Base-by-base conservation (phyloP, 2,329 filamentous ascomycete genomes). In the Pestalotiopsis sp. region DNA sequence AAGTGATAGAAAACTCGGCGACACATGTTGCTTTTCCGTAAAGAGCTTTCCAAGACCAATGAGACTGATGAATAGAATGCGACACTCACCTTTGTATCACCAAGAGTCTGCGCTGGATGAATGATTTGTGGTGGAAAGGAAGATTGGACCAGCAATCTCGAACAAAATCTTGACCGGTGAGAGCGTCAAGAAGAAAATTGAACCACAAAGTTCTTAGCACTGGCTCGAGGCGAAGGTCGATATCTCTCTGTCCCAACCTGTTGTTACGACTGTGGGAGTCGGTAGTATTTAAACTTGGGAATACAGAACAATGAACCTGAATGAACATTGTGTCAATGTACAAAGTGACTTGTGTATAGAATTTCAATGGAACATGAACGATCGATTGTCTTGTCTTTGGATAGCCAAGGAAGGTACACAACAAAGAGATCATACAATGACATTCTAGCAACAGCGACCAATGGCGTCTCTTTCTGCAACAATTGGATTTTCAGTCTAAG, bases 11-110 rank as follows among this genome's bases (percentile, higher is more conserved):
- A 63, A 0, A 68, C 71, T 1, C 56, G 69, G 1, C 68, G 64
- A 39, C 76, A 78, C 76, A 78, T 77, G 7, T 66, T 52, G n/a
- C 9, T 20, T 9, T n/a, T n/a, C 6, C 17, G 17, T 17, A 17
- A 20, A 9, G 20, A 23, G 3, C 17, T 52, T 3, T 2, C 45
- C 45, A n/a, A 52, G 45, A 2, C 31, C 6, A 36, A 36, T 2
- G 17, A n/a, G 11, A 23, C 9, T 20, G 11, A 52, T 7, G 17
- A 11, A 52, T 23, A 3, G 17, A 23, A 52, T n/a, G 45, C 17
- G 11, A 52, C 12, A 52, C 45, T 52, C 2, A 52, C 45, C 45
- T 52, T 52, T 9, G n/a, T 17, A 52, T 36, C 31, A 11, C 45
- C 45, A 52, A 20, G 45, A 52, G 45, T 20, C 45, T 23, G 45